Base-by-base conservation (phyloP, 2,329 filamentous ascomycete genomes). In the Cordyceps cicadae region DNA sequence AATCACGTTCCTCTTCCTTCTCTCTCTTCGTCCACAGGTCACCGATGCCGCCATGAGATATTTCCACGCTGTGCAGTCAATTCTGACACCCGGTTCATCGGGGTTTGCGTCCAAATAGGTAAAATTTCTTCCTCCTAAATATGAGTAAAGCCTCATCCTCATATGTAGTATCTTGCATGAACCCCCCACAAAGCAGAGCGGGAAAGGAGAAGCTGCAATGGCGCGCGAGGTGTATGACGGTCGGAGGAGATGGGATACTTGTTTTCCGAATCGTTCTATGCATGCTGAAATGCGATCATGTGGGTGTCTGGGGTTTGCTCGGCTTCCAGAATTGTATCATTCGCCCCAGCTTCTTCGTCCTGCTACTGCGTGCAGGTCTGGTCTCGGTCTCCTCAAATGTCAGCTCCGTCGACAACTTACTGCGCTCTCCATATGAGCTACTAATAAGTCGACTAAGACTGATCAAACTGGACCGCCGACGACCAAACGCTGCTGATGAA, bases 321-420 rank as follows among this genome's bases (percentile, higher is more conserved):
- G 79, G 77, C 73, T 88, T 90, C 88, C 88, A 92, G 71, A 92
- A 92, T 67, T 87, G 85, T 80, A 91, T 85, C 76, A 92, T 80
- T 56, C 87, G 87, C 70, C 89, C 88, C 43, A 92, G 74, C 34
- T 88, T 82, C 70, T 86, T 89, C 43, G 84, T 78, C 71, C 86
- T 88, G 77, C 87, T 89, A 26, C 67, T 68, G 70, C 84, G 85
- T 8, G 70, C 66, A 76, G 80, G 82, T 68, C 82, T 84, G 39
- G 62, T 64, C 37, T 84, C 82, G 0, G 75, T 69, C n/a, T 86
- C 80, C 50, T 85, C 83, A 63, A 77, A 68, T 6, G 79, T 77
- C 51, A 87, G 83, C 69, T 90, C 87, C 67, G 87, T 85, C 0
- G 86, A 88, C 24, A 91, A 76, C 70, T 90, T 90, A 78, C 87